Base-by-base conservation (phyloP, 108 stramenopile species). In the Bacterosira constricta region DNA sequence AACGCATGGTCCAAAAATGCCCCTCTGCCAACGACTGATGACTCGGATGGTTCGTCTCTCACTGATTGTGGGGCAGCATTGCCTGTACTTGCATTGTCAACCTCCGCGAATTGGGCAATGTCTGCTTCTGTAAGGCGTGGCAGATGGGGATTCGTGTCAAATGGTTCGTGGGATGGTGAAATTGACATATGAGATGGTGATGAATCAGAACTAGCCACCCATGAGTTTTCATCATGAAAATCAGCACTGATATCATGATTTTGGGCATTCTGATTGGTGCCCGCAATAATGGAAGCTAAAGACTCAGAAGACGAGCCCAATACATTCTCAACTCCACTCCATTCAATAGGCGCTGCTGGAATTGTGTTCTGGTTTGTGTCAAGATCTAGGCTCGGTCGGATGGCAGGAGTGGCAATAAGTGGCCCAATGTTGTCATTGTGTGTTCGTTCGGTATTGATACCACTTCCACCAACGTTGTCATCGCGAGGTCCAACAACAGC, bases 21-120 rank as follows among this genome's bases (percentile, higher is more conserved):
- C 64, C 72, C 44, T 84, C 83, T 17, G 79, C 84, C 25, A 77
- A 71, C 7, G 61, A 78, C 63, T n/a, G 83, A 86, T 39, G 67
- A 37, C 25, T 75, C 75, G 13, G 82, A 83, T 20, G 80, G 65
- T 25, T 80, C 83, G 21, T 81, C 82, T 41, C 90, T 77, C 15
- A 85, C 78, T 18, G 88, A 89, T 7, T 79, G 85, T 20, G 90
- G 90, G 3, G 73, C 51, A 17, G 86, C 85, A 66, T 92, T 89
- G 6, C 84, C 86, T 18, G 76, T 85, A 39, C 86, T 87, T 10
- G 82, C 88, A 47, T 88, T 83, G 27, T 92, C 90, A 25, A 87
- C 89, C 18, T 87, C 88, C 11, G 57, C 83, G 60, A 92, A 69
- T 58, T 89, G 88, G 32, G 84, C 83, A 12, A 92, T 89, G 36